Evolutionary conservation across 345 rosid species (phyloP).

Genomic region (Fremontodendron californicum): DNA sequence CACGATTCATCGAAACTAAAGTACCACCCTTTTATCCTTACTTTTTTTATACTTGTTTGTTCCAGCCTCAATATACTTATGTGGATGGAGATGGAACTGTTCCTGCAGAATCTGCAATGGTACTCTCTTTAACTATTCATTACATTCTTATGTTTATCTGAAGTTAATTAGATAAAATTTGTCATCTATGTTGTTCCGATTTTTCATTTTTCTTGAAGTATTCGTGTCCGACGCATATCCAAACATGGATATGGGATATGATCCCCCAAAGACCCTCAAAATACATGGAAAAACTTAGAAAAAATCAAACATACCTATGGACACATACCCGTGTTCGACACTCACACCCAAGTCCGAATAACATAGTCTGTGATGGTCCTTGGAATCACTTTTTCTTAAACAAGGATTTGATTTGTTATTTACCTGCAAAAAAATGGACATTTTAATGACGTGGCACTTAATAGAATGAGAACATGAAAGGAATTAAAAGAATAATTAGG

Average conservation of each 20-base stretch:
- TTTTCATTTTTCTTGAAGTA: too few species aligned
- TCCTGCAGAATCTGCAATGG: slow-evolving; percentile 82
- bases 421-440: background rate
- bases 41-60: slow-evolving; percentile 9
- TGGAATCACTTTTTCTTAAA: background rate
- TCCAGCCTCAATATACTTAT: slow-evolving; percentile 68
- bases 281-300: too few species aligned
- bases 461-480: background rate
- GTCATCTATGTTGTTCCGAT: too few species aligned
- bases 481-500: background rate
- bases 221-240: too few species aligned
- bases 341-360: too few species aligned
- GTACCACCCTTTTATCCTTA: background rate
- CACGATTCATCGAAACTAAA: background rate
- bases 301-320: too few species aligned
- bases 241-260: too few species aligned
- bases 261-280: too few species aligned
- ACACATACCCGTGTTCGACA: too few species aligned
- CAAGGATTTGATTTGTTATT: background rate
- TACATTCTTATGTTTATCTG: slow-evolving; percentile 12
- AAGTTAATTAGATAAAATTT: background rate
- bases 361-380: background rate
- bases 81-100: slow-evolving; percentile 97
- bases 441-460: background rate
- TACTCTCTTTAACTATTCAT: slow-evolving; percentile 22